Evolutionary conservation across 2,329 filamentous ascomycete species (phyloP).

Genomic region (Arthrobotrys iridis): DNA sequence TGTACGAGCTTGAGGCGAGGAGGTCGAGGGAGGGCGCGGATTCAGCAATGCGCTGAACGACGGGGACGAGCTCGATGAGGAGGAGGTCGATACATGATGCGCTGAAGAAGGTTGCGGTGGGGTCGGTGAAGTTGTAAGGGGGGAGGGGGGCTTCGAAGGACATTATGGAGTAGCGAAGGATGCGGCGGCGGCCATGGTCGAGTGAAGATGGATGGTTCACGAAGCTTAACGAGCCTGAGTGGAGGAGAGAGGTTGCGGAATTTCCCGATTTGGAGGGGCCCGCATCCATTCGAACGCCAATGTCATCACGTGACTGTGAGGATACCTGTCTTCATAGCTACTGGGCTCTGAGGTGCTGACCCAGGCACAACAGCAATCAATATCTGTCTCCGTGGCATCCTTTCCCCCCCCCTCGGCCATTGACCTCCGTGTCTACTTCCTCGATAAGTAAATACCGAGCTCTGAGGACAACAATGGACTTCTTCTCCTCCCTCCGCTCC

Average conservation of each 20-base stretch:
- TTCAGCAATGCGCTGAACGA: constrained; percentile 85
- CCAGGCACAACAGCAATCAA: no score
- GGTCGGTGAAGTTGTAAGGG: constrained; percentile 77
- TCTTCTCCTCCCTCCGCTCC: background rate
- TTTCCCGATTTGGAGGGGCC: background rate
- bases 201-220: background rate
- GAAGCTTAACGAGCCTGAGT: no score
- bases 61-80: constrained; percentile 93
- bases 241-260: background rate
- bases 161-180: constrained; percentile 65
- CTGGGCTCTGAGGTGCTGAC: background rate
- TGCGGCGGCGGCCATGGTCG: background rate
- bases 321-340: background rate
- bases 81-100: constrained; percentile 91
- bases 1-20: constrained; percentile 62
- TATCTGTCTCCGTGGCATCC: background rate
- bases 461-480: constrained; percentile 7
- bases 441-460: no score
- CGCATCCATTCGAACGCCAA: background rate
- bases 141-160: constrained; percentile 77
- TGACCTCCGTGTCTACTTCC: background rate
- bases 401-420: background rate
- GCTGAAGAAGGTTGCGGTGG: constrained; percentile 78
- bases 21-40: constrained; percentile 63
- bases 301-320: no score